Percentiles rank a stretch among this genome's conserved stretches.
Conservation (phyloP, 371 early-diverging fungal genomes). For the Choanephora cucurbitarum region DNA sequence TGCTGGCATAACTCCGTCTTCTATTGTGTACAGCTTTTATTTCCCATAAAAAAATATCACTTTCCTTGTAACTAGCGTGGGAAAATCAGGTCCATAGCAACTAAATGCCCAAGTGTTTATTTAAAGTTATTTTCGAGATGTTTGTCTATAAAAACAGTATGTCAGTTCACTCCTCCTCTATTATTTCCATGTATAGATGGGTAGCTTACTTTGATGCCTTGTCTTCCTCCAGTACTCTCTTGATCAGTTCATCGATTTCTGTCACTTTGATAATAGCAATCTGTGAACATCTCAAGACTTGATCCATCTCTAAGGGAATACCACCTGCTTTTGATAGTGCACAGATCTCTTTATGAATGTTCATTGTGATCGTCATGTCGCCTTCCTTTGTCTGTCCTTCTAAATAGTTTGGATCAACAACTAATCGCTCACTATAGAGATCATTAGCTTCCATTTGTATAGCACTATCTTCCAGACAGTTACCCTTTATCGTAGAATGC, state of each 20-base stretch:
- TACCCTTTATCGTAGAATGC: slow-evolving; percentile 88
- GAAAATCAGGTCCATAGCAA: too few relatives aligned
- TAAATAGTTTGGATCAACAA: slow-evolving; percentile 83
- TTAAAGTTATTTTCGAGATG: slow-evolving; percentile 1
- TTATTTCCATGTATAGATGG: too few relatives aligned
- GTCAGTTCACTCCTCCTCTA: too few relatives aligned
- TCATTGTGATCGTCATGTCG: slow-evolving; percentile 86
- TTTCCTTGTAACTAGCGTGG: too few relatives aligned
- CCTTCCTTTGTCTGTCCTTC: slow-evolving; percentile 87
- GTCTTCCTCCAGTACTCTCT: slow-evolving; percentile 62
- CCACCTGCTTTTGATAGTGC: slow-evolving; percentile 93
- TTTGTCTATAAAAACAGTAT: slow-evolving; percentile 1
- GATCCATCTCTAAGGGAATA: slow-evolving; percentile 65
- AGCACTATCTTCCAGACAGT: too few relatives aligned
- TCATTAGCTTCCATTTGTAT: too few relatives aligned
- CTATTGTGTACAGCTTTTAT: too few relatives aligned
- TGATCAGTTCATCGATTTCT: slow-evolving; percentile 73
- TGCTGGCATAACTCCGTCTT: too few relatives aligned
- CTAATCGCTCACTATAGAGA: slow-evolving; percentile 60
- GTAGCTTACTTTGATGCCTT: slow-evolving; percentile 20
- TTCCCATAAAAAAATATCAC: too few relatives aligned
- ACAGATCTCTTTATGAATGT: slow-evolving; percentile 90
- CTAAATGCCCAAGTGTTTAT: too few relatives aligned
- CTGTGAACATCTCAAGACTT: slow-evolving; percentile 74
- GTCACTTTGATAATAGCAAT: slow-evolving; percentile 76